phyloP scores from a whole-genome alignment of 768 basidiomycete genomes.

The Lactarius indigo region DNA sequence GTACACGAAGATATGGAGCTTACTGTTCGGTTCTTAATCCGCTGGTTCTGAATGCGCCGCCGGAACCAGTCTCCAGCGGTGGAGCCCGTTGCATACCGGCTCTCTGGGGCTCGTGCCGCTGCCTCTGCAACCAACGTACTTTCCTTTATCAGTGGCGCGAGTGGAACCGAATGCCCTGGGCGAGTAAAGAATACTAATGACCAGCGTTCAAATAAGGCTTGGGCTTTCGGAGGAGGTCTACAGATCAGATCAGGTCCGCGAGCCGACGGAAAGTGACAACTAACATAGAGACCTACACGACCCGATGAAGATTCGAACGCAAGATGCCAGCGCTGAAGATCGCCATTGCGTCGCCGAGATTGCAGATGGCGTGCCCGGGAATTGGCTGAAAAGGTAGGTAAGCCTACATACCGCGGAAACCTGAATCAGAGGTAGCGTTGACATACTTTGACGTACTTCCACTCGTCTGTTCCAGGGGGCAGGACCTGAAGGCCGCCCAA shows the following conservation, averaged over 20 bases:
- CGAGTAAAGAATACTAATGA: slow-evolving; percentile 70
- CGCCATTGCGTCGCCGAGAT: slow-evolving; percentile 34
- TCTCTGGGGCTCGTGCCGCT: slow-evolving; percentile 33
- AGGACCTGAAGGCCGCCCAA: slow-evolving; percentile 12
- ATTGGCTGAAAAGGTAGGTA: slow-evolving; percentile 25
- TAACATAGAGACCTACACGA: slow-evolving; percentile 26
- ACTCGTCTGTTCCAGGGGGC: not conserved
- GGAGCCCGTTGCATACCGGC: slow-evolving; percentile 34
- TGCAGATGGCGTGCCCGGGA: slow-evolving; percentile 35
- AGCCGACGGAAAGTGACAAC: not conserved
- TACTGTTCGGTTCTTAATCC: not conserved
- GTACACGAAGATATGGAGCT: not conserved
- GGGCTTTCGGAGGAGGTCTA: slow-evolving; percentile 53
- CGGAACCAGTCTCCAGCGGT: slow-evolving; percentile 44
- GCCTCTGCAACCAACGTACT: slow-evolving; percentile 49
- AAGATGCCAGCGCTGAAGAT: slow-evolving; percentile 34
- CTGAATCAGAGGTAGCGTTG: not conserved
- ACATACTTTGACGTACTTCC: slow-evolving; percentile 12
- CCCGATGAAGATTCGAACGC: slow-evolving; percentile 35
- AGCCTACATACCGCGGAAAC: not conserved
- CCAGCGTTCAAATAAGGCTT: slow-evolving; percentile 54
- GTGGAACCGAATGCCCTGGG: slow-evolving; percentile 51
- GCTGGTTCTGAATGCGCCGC: slow-evolving; percentile 40
- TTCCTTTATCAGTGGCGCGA: slow-evolving; percentile 49
- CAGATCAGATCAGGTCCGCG: not conserved